Evolutionary conservation across 2,329 filamentous ascomycete genomes (phyloP), one percentile per base, ranked within the genome.

Genomic region (Penicillium sp.): DNA sequence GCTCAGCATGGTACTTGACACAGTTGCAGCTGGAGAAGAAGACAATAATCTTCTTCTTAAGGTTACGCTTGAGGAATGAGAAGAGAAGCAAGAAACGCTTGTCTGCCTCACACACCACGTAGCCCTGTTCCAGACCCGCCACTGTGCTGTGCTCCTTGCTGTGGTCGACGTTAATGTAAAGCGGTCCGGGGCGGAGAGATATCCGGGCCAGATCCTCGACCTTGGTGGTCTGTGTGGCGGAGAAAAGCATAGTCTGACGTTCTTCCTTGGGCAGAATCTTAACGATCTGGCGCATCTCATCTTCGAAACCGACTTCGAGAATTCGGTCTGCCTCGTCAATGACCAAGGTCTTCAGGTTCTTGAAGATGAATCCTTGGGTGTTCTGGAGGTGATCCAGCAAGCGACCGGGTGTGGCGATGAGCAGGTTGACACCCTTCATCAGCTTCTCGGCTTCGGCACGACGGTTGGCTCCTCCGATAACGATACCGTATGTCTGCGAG

Each of bases 301-400:
- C 94, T 76, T 99, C 94, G 82, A 99, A 99, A 68, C 94, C 93
- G 62, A 97, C 91, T 78, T 99, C 94, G 45, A 99, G 81, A 62
- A 99, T 97, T 48, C 94, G 88, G 74, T 99, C 94, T 19, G 94
- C 94, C 78, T 99, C 94, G 69, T 99, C 94, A 66, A 97, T 97
- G 65, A 99, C 86, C 37, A 99, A 82, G 1, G 91, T 90, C 75
- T 93, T 92, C 67, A 96, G 78, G 76, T 97, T 96, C 82, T 96
- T 96, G 84, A 91, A 96, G 0, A 89, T 80, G 64, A 97, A 97
- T 21, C 88, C 88, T 57, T 89, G 89, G 0, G 94, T 97, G 73
- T 93, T 96, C 75, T 94, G 90, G 42, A 99, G 81, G 72, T 99
- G 93, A 79, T 99, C 94, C 19, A 99, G 85, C 56, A 99, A 82